A percentile compares a stretch with the other conserved stretches of the same genome.
Conservation (phyloP, 1,284 basidiomycete species). For the Ceratobasidium sp. region DNA sequence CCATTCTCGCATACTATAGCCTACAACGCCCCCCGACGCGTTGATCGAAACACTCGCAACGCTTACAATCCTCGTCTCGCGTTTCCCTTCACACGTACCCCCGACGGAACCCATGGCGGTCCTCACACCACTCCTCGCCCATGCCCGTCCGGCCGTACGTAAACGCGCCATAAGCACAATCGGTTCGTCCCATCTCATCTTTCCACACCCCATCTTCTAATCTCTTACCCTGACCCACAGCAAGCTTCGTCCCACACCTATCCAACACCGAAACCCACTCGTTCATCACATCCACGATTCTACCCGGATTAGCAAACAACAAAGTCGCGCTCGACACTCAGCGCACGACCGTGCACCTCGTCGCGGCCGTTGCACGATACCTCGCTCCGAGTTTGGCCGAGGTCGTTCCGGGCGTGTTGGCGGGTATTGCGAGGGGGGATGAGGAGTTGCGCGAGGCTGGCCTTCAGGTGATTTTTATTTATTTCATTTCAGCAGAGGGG, state of each 20-base stretch:
- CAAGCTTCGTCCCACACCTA: constrained; percentile 82
- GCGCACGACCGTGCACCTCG: constrained; percentile 82
- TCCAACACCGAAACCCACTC: constrained; percentile 67
- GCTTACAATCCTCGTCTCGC: constrained; percentile 89
- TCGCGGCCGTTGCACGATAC: constrained; percentile 82
- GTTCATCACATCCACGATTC: constrained; percentile 69
- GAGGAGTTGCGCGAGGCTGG: constrained; percentile 85
- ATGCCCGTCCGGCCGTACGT: constrained; percentile 85
- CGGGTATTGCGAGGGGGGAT: constrained; percentile 77
- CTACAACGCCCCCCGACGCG: constrained; percentile 83
- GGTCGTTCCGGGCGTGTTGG: constrained; percentile 78
- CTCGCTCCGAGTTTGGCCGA: constrained; percentile 71
- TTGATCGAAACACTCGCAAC: constrained; percentile 92
- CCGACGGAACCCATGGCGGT: constrained; percentile 71
- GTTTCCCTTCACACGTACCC: constrained; percentile 81
- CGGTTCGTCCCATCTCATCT: constrained; percentile 53
- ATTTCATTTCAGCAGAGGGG: neutral
- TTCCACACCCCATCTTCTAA: constrained; percentile 27
- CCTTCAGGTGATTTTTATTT: constrained; percentile 69
- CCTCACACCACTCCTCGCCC: constrained; percentile 81
- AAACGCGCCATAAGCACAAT: constrained; percentile 92
- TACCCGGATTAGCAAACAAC: constrained; percentile 71
- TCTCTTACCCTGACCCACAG: constrained; percentile 54
- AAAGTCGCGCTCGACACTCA: constrained; percentile 72
- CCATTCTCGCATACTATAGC: constrained; percentile 58